Evolutionary conservation across 2,329 filamentous ascomycete species (phyloP).

Genomic region (Phialophora chinensis): DNA sequence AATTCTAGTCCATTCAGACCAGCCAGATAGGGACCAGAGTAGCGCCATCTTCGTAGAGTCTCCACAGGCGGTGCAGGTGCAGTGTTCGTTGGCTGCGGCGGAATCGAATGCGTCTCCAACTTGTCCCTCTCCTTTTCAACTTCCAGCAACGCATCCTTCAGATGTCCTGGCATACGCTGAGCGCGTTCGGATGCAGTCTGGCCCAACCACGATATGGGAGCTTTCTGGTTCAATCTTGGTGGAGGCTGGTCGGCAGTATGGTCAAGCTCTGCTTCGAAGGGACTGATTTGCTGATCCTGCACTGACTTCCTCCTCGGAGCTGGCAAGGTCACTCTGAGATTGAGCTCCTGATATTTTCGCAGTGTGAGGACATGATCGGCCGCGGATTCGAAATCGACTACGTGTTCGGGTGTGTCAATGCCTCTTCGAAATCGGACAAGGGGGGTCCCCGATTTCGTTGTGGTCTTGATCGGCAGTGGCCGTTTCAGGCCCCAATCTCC

Average conservation of each 20-base stretch:
- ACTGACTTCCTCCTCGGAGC: constrained; percentile 13
- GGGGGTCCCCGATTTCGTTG: constrained; percentile 73
- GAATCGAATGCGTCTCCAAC: constrained; percentile 6
- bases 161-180: constrained; percentile 34
- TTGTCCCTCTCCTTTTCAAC: constrained; percentile 15
- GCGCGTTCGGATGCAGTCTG: constrained; percentile 21
- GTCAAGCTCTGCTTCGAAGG: constrained; percentile 41
- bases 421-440: constrained; percentile 72
- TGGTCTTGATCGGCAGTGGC: constrained; percentile 76
- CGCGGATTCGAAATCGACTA: constrained; percentile 86
- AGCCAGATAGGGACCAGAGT: constrained; percentile 64
- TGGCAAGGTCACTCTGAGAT: constrained; percentile 58
- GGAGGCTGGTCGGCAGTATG: constrained; percentile 33
- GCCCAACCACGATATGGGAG: constrained; percentile 26
- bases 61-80: constrained; percentile 1
- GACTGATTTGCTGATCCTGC: constrained; percentile 37
- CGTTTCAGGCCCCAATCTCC: constrained; percentile 96
- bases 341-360: constrained; percentile 84
- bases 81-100: constrained; percentile 9
- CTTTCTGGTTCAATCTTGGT: constrained; percentile 3
- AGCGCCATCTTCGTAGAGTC: constrained; percentile 56
- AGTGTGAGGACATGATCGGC: constrained; percentile 80
- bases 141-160: constrained; percentile 29
- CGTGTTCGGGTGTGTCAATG: constrained; percentile 82
- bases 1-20: constrained; percentile 64